Evolutionary conservation across 2,329 filamentous ascomycete species (phyloP), one percentile per base, ranked within the genome.

Genomic region (Venturia pyrina): DNA sequence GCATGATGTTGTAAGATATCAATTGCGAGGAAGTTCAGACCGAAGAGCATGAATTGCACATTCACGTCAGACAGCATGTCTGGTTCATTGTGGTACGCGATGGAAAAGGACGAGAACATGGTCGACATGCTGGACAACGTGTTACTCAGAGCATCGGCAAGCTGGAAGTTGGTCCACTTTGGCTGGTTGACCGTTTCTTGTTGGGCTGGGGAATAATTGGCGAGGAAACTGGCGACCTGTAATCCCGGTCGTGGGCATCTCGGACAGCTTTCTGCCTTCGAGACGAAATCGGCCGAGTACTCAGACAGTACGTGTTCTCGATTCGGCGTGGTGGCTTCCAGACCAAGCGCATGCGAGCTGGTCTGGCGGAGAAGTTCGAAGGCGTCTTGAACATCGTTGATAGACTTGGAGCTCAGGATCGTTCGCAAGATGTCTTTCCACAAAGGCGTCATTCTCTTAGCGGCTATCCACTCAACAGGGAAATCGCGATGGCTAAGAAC

Each of bases 121-220:
- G 64, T 59, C 11, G 53, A 50, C 32, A 66, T 32, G 44, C 64
- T 66, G 21, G 56, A 62, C n/a, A 66, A 32, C 1, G 64, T 62
- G 56, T 61, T 66, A 15, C n/a, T 62, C 24, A 66, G 28, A 21
- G 63, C 37, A 19, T 43, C 37, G 40, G 24, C 17, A 24, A 65
- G 53, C 37, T 59, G 46, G 6, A n/a, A 7, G 10, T 43, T 56
- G n/a, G n/a, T 62, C 32, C 32, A 32, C 24, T 37, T 46, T 2
- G 43, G 56, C 21, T 24, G 43, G 56, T 50, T 50, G 5, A 10
- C 28, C 37, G 43, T 32, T 62, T 15, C 64, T 17, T 48, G 50
- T 15, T 59, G 62, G 21, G 24, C 44, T 44, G 32, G 15, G 11
- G 28, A 37, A 10, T 21, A 21, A 17, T 34, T 41, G 21, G 21